Conservation (phyloP, 441 rosid species). For the Dalechampia spathulata region DNA sequence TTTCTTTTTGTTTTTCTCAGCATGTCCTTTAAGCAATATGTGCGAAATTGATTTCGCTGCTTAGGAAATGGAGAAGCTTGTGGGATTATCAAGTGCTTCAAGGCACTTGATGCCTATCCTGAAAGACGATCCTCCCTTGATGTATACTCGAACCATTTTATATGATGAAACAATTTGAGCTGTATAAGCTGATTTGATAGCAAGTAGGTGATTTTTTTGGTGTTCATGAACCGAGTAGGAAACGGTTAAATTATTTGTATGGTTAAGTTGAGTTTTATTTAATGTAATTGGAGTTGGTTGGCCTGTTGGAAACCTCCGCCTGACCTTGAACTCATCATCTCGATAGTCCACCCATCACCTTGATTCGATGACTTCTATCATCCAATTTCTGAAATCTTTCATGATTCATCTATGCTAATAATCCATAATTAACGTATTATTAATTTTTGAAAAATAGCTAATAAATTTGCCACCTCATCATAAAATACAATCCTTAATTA, state of each 20-base stretch:
- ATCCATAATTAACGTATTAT: too few relatives aligned
- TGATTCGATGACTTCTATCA: background rate
- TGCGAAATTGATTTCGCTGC: background rate
- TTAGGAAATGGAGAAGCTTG: conserved; percentile 5
- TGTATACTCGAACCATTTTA: too few relatives aligned
- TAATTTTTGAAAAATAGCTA: too few relatives aligned
- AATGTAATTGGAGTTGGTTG: conserved; percentile 10
- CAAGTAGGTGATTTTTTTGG: conserved; percentile 14
- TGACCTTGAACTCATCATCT: background rate
- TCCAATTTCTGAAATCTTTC: too few relatives aligned
- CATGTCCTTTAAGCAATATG: background rate
- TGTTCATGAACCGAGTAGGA: conserved; percentile 10
- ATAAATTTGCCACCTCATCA: too few relatives aligned
- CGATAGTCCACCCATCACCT: background rate
- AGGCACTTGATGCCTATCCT: conserved; percentile 17
- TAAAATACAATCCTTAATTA: background rate
- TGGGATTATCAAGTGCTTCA: background rate
- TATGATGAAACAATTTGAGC: too few relatives aligned
- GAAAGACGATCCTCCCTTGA: conserved; percentile 17
- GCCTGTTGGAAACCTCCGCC: background rate
- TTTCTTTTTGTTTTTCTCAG: too few relatives aligned
- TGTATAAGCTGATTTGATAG: background rate
- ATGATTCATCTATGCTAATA: background rate
- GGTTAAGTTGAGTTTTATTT: conserved; percentile 9
- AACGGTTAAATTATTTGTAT: conserved; percentile 10